phyloP scores from a whole-genome alignment of 208 protist genomes.

The Trypanosomatidae sp. region DNA sequence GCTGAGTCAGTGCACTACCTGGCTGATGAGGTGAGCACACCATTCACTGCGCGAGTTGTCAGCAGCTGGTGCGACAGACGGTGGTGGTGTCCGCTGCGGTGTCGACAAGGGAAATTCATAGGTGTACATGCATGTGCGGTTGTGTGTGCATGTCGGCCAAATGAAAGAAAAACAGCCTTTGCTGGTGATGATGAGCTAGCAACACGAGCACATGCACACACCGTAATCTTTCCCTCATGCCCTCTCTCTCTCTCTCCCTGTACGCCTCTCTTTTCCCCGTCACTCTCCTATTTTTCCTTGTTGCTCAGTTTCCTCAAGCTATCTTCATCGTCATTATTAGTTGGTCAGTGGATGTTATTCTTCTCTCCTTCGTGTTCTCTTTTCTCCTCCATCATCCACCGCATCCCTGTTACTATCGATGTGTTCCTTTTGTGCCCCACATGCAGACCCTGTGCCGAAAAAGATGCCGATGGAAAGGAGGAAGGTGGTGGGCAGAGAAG shows the following conservation, averaged over 20 bases:
- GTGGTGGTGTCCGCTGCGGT: not conserved
- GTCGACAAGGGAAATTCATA: not conserved
- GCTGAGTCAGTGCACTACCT: not conserved
- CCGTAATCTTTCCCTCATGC: not conserved
- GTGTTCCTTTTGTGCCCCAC: not conserved
- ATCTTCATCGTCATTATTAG: not conserved
- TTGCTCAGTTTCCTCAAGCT: not conserved
- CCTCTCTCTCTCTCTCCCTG: not conserved
- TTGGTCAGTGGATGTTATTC: not conserved
- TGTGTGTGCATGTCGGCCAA: not conserved
- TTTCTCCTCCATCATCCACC: not conserved
- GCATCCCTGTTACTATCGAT: not conserved
- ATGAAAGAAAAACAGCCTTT: not conserved
- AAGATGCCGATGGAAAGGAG: not conserved
- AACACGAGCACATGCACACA: not conserved
- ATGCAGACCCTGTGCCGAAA: not conserved
- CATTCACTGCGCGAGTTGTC: not conserved
- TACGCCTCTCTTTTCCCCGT: not conserved
- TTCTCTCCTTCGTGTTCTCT: not conserved
- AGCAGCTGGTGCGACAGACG: not conserved
- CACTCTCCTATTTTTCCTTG: not conserved
- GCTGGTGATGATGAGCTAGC: not conserved
- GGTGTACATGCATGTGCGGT: not conserved
- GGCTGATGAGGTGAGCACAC: not conserved
- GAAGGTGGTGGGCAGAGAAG: not conserved